Evolutionary conservation across 2,329 filamentous ascomycete genomes (phyloP).

Genomic region (Dendrostoma leiphaemia): DNA sequence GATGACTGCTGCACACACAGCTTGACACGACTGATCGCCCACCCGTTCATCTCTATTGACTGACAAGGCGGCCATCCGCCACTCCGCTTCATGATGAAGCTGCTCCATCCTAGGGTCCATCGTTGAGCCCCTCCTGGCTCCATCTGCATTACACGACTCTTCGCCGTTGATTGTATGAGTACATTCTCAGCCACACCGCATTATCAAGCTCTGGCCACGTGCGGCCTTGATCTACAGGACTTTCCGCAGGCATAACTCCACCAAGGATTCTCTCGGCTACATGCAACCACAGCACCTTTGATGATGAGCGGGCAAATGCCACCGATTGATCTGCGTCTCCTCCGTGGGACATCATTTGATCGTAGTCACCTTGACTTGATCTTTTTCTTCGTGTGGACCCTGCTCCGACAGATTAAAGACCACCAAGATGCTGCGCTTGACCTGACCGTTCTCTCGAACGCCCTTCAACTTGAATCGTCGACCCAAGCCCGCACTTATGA

Average conservation of each 20-base stretch:
- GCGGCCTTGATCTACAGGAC: slow-evolving; percentile 1
- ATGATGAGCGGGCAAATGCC: slow-evolving; percentile 5
- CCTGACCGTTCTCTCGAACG: slow-evolving; percentile 6
- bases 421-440: slow-evolving; percentile 8
- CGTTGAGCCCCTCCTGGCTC: slow-evolving; percentile 9
- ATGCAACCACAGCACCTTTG: slow-evolving; percentile 6
- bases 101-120: slow-evolving; percentile 13
- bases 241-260: slow-evolving; percentile 6
- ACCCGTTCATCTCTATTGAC: slow-evolving; percentile 14
- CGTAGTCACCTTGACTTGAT: slow-evolving; percentile 16
- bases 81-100: slow-evolving; percentile 16
- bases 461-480: not conserved
- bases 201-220: not conserved
- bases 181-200: slow-evolving; percentile 4
- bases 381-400: not conserved
- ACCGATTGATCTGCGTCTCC: slow-evolving; percentile 9
- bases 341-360: slow-evolving; percentile 12
- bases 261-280: slow-evolving; percentile 3
- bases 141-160: slow-evolving; percentile 12
- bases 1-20: slow-evolving; percentile 13
- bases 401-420: slow-evolving; percentile 6
- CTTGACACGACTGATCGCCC: slow-evolving; percentile 12
- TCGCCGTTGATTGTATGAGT: slow-evolving; percentile 16
- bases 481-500: slow-evolving; percentile 3
- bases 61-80: slow-evolving; percentile 18